Conservation (phyloP, 1,139 yeast species). For the Eremothecium cymbalariae region DNA sequence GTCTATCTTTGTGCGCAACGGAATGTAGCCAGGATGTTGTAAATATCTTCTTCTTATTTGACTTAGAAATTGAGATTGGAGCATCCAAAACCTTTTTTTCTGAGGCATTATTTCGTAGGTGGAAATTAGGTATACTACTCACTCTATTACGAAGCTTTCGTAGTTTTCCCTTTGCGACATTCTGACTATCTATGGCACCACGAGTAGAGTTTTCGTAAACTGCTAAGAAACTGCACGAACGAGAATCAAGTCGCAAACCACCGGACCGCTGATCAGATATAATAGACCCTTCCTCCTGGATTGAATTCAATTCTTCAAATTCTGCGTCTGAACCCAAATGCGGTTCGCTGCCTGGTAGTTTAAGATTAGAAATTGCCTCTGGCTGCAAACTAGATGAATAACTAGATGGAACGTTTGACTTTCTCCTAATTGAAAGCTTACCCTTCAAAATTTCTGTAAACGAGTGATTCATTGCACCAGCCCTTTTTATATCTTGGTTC, state of each 20-base stretch:
- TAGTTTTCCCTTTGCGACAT: background rate
- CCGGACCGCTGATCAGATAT: background rate
- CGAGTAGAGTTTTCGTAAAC: background rate
- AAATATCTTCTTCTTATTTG: background rate
- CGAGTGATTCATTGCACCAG: slow-evolving; percentile 7
- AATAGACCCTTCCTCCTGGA: slow-evolving; percentile 5
- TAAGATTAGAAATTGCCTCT: background rate
- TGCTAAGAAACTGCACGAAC: background rate
- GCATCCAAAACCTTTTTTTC: background rate
- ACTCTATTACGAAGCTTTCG: slow-evolving; percentile 6
- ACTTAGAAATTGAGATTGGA: background rate
- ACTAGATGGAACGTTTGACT: background rate
- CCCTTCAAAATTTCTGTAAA: slow-evolving; percentile 6
- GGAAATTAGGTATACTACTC: slow-evolving; percentile 7
- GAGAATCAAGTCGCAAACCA: background rate
- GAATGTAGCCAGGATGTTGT: background rate
- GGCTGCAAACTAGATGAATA: background rate
- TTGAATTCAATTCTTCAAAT: slow-evolving; percentile 4
- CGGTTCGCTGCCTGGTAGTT: background rate
- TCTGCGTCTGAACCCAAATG: background rate
- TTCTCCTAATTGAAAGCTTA: slow-evolving; percentile 3
- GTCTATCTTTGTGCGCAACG: background rate
- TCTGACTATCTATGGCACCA: background rate
- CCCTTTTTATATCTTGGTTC: too few relatives aligned
- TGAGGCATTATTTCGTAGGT: background rate